Percentiles rank a stretch among this genome's conserved stretches.
phyloP scores from a whole-genome alignment of 768 basidiomycete genomes.

The Wakefieldia striispora region DNA sequence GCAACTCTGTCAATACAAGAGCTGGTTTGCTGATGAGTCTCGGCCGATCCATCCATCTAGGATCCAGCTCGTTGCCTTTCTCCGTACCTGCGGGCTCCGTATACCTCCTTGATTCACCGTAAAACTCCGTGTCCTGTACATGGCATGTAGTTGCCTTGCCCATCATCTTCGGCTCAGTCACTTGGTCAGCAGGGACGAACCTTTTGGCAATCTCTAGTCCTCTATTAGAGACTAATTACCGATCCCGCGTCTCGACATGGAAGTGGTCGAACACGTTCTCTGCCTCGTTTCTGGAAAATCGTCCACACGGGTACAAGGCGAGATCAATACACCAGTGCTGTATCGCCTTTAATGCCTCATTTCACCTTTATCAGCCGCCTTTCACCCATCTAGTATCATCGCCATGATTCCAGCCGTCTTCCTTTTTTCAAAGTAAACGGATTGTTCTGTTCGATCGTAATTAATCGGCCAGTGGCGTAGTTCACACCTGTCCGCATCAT shows the following conservation, averaged over 20 bases:
- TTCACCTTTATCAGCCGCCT: background rate
- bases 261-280: background rate
- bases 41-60: slow-evolving; percentile 4
- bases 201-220: background rate
- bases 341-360: background rate
- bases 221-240: background rate
- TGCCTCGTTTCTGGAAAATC: slow-evolving; percentile 4
- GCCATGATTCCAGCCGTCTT: background rate
- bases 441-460: background rate
- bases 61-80: background rate
- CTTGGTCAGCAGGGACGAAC: too few relatives aligned
- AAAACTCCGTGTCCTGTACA: too few relatives aligned
- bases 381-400: background rate
- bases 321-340: slow-evolving; percentile 14
- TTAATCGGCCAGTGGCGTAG: slow-evolving; percentile 16
- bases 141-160: too few relatives aligned
- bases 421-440: slow-evolving; percentile 8
- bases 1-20: too few relatives aligned
- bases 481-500: slow-evolving; percentile 6
- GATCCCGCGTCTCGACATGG: slow-evolving; percentile 4
- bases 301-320: background rate
- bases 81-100: too few relatives aligned
- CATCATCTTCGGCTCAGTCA: too few relatives aligned
- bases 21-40: too few relatives aligned
- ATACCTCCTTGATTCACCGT: too few relatives aligned